Evolutionary conservation across 768 basidiomycete species (phyloP).

Genomic region (Kwoniella sp.): DNA sequence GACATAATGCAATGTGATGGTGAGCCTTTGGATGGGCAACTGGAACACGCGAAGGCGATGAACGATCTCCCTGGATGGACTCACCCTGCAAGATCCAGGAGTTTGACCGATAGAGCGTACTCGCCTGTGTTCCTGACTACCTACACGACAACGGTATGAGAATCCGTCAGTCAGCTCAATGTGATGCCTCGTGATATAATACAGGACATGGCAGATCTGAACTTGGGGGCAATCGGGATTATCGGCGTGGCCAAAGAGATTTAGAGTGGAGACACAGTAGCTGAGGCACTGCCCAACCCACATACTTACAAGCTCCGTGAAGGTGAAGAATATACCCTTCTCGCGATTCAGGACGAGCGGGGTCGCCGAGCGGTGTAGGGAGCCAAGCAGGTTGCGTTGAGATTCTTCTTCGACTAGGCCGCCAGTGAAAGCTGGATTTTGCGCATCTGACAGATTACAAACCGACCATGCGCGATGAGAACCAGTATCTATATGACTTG

Average conservation of each 20-base stretch:
- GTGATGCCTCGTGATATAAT: neutral
- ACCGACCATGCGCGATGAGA: too few species aligned
- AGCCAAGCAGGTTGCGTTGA: conserved; percentile 21
- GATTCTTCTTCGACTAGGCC: neutral
- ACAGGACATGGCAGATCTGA: too few species aligned
- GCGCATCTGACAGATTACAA: neutral
- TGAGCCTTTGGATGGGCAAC: neutral
- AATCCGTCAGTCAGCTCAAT: neutral
- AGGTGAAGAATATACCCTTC: conserved; percentile 24
- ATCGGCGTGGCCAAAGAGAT: too few species aligned
- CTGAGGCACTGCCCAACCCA: neutral
- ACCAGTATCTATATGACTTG: too few species aligned
- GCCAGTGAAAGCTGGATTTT: neutral
- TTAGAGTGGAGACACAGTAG: neutral
- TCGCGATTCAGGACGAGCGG: neutral
- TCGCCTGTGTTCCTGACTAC: conserved; percentile 17
- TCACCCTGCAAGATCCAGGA: conserved; percentile 20
- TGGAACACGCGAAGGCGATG: neutral
- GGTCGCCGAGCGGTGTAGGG: conserved; percentile 7
- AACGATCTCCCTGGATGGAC: conserved; percentile 2
- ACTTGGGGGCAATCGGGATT: too few species aligned
- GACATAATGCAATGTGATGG: too few species aligned
- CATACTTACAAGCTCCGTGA: conserved; percentile 19
- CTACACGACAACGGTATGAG: neutral
- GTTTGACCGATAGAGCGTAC: conserved; percentile 10